Evolutionary conservation across 2,329 filamentous ascomycete species (phyloP).

Genomic region (Phyllachora maydis): DNA sequence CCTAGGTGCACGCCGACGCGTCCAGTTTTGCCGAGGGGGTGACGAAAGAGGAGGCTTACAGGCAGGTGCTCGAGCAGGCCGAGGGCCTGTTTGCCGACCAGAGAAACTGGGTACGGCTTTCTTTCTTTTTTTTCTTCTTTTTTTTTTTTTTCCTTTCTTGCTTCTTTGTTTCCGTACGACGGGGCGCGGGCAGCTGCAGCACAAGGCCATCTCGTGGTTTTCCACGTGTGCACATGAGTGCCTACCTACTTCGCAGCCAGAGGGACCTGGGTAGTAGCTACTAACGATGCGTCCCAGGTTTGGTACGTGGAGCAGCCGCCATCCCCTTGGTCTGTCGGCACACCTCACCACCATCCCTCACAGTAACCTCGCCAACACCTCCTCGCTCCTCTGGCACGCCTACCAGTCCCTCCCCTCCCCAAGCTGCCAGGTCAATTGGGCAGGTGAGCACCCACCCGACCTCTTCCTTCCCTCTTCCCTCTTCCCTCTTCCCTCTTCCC

Average conservation of each 20-base stretch:
- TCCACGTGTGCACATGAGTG: too few species aligned
- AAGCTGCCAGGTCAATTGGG: constrained; percentile 55
- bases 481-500: not conserved
- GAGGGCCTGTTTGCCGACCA: constrained; percentile 50
- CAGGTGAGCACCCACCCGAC: constrained; percentile 20
- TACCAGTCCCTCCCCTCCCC: constrained; percentile 51
- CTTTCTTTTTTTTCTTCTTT: not conserved
- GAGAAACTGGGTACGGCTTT: constrained; percentile 47
- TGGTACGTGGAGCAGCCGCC: too few species aligned
- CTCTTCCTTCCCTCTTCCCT: not conserved
- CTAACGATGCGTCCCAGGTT: too few species aligned
- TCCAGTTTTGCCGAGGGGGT: constrained; percentile 49
- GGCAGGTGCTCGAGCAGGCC: constrained; percentile 52
- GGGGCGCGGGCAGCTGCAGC: too few species aligned
- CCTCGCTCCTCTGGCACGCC: constrained; percentile 61
- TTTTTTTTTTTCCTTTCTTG: constrained; percentile 1
- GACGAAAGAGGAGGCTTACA: constrained; percentile 52
- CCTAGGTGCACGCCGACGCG: constrained; percentile 56
- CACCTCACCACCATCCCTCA: too few species aligned
- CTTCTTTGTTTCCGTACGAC: too few species aligned
- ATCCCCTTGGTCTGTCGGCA: too few species aligned
- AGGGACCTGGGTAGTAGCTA: too few species aligned
- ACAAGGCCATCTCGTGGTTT: too few species aligned
- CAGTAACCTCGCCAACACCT: constrained; percentile 59
- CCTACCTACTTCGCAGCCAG: too few species aligned